A percentile compares a stretch with the other conserved stretches of the same genome.
Evolutionary conservation across 2,329 filamentous ascomycete species (phyloP).

Genomic region (Paracoccidioides brasiliensis): DNA sequence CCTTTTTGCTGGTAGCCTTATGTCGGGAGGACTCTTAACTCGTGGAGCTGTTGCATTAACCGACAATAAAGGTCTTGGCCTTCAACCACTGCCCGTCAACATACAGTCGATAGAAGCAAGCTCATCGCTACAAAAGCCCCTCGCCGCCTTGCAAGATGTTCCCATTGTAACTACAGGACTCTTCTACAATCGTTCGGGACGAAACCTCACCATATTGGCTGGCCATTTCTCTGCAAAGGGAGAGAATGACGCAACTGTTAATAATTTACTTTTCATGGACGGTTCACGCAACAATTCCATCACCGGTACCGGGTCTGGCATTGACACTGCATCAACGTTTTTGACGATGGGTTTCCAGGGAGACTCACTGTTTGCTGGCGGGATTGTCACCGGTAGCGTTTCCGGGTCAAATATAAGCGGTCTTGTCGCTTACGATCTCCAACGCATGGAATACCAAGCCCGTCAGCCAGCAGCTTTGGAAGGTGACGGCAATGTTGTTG

Average conservation of each 20-base stretch:
- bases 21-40: conserved; percentile 59
- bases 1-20: conserved; percentile 72
- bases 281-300: conserved; percentile 53
- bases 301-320: conserved; percentile 47
- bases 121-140: conserved; percentile 14
- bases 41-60: conserved; percentile 59
- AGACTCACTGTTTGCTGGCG: conserved; percentile 68
- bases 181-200: conserved; percentile 10
- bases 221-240: conserved; percentile 69
- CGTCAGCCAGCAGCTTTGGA: conserved; percentile 63
- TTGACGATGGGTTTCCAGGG: conserved; percentile 54
- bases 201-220: conserved; percentile 73
- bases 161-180: conserved; percentile 20
- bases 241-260: conserved; percentile 54
- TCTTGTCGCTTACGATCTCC: conserved; percentile 67
- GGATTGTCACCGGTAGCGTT: conserved; percentile 59
- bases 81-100: conserved; percentile 37
- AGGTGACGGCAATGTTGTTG: conserved; percentile 53
- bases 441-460: conserved; percentile 45
- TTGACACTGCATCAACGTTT: conserved; percentile 63
- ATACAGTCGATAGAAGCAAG: conserved; percentile 24
- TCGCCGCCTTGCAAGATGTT: conserved; percentile 21
- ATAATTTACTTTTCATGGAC: conserved; percentile 76
- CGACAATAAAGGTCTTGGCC: conserved; percentile 18
- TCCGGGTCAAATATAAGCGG: conserved; percentile 53